These are phyloP conservation scores for Pseudocercospora crystallina DNA, from an alignment of 2,329 filamentous ascomycete genomes.

Conservation along the genomic window DNA sequence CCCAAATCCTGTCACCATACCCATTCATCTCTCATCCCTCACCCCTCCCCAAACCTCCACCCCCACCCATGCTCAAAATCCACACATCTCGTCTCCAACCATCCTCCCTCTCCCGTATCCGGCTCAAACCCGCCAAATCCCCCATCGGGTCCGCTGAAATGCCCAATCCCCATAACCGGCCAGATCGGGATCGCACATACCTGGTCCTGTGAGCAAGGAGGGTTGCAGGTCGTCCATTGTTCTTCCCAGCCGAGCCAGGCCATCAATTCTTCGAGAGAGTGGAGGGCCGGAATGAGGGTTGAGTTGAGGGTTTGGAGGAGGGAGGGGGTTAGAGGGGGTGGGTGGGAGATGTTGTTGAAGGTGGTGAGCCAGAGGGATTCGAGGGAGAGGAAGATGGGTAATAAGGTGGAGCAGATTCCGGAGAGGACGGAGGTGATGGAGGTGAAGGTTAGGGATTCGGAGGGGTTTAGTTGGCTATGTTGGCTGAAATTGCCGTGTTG, in stretches of 20 bases:
- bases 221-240: slow-evolving; percentile 44
- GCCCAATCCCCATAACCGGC: slow-evolving; percentile 34
- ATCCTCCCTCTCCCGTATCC: background rate
- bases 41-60: too few species aligned
- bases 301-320: background rate
- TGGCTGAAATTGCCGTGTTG: slow-evolving; percentile 38
- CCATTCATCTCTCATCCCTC: too few species aligned
- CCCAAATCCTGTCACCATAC: too few species aligned
- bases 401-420: slow-evolving; percentile 43
- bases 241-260: slow-evolving; percentile 55
- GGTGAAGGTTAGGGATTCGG: slow-evolving; percentile 41
- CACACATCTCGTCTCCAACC: slow-evolving; percentile 23
- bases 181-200: slow-evolving; percentile 55
- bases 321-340: background rate
- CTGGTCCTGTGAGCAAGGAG: slow-evolving; percentile 46
- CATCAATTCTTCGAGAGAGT: slow-evolving; percentile 44
- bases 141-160: background rate
- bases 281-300: slow-evolving; percentile 30
- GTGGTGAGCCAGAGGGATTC: slow-evolving; percentile 43
- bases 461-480: slow-evolving; percentile 31
- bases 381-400: slow-evolving; percentile 45
- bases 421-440: slow-evolving; percentile 44
- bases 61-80: background rate
- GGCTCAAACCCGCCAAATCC: background rate
- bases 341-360: slow-evolving; percentile 25